These are phyloP conservation scores for Colletotrichum gloeosporioides DNA, from an alignment of 2,329 filamentous ascomycete species.

Conservation along the genomic window DNA sequence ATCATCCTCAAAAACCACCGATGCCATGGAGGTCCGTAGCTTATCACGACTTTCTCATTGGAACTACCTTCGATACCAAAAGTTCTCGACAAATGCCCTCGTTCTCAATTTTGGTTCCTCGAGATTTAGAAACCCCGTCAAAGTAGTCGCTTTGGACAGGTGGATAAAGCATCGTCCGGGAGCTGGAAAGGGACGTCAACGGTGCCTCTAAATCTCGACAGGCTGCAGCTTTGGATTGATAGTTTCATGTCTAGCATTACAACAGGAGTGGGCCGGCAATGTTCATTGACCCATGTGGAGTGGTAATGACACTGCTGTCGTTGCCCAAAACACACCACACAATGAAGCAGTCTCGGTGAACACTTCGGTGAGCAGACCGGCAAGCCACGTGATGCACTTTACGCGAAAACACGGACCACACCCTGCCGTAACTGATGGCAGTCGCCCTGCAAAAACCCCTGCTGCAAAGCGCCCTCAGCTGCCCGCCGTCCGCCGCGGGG, in stretches of 20 bases:
- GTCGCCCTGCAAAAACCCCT: neutral
- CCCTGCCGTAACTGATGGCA: neutral
- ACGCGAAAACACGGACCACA: neutral
- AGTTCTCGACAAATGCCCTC: accelerated
- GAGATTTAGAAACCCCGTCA: neutral
- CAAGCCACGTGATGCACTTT: neutral
- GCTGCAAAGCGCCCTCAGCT: neutral
- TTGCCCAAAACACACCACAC: neutral
- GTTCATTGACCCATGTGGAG: neutral
- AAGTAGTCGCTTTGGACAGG: neutral
- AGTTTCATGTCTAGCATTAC: neutral
- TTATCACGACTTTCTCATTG: neutral
- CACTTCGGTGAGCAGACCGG: neutral
- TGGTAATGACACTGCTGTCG: neutral
- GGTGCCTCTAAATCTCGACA: neutral
- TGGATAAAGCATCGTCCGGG: neutral
- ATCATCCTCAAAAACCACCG: neutral
- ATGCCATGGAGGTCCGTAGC: neutral
- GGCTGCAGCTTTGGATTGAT: neutral
- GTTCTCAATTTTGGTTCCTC: neutral
- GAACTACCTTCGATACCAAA: neutral
- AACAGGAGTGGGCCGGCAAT: neutral
- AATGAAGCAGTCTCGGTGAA: neutral
- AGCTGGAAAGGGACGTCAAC: accelerated
- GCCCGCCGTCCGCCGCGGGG: neutral